Evolutionary conservation across 257 asterid species (phyloP), one percentile per base, ranked within the genome.

Genomic region (Solanum habrochaites): DNA sequence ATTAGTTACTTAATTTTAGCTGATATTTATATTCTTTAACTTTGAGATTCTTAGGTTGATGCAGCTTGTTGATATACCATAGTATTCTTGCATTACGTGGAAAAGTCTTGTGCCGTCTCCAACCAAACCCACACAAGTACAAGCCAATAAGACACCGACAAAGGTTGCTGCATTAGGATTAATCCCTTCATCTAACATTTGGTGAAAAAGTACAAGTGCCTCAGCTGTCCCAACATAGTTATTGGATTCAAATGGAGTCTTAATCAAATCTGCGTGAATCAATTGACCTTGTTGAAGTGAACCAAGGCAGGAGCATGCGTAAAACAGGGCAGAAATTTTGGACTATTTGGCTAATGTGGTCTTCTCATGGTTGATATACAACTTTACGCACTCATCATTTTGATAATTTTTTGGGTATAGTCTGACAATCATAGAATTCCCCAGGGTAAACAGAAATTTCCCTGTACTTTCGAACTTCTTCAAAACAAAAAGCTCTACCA

Each of bases 371-470:
- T 75, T 23, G 52, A n/a, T 20, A 82, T 95, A 96, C 69, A 96
- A 89, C 29, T 83, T 86, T 8, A 35, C 0, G 97, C 99, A 18
- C 87, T 88, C 85, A n/a, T 95, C 94, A 6, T 92, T 88, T 39
- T 86, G 93, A 89, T 86, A 89, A 58, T n/a, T n/a, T 90, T 94
- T 58, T 90, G 93, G 86, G 92, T 87, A 82, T 88, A 94, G n/a
- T 80, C 97, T 6, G 98, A 92, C n/a, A 43, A 96, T 96, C 97
- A 95, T 92, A n/a, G 98, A 93, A 87, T 95, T 96, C 98, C 99
- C n/a, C n/a, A n/a, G n/a, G 74, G 95, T 93, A 60, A 95, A 83
- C n/a, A 21, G 98, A 86, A 86, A n/a, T n/a, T n/a, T n/a, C n/a
- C n/a, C n/a, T n/a, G n/a, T n/a, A n/a, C n/a, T n/a, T n/a, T n/a